Conservation (phyloP, 1,284 basidiomycete genomes). For the Stygiomarasmius scandens region DNA sequence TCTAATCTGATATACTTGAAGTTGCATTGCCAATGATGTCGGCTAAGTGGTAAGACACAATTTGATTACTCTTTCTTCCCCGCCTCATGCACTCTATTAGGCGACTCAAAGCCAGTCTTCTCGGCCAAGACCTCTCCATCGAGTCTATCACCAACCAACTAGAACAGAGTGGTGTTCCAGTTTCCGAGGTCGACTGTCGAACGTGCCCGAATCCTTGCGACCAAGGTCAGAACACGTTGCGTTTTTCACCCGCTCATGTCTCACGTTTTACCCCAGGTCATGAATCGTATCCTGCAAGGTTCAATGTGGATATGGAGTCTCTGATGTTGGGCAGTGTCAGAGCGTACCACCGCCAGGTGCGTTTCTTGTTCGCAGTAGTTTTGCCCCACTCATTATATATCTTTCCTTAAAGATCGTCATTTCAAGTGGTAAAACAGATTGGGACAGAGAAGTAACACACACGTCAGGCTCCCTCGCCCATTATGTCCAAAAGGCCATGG, state of each 20-base stretch:
- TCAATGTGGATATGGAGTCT: constrained; percentile 77
- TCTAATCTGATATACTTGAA: constrained; percentile 40
- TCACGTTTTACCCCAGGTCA: constrained; percentile 47
- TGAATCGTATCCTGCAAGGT: constrained; percentile 69
- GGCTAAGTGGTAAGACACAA: constrained; percentile 1
- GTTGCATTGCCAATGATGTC: constrained; percentile 12
- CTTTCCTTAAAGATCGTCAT: constrained; percentile 65
- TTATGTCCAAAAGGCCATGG: constrained; percentile 49
- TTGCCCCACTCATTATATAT: constrained; percentile 8
- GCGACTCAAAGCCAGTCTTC: constrained; percentile 39
- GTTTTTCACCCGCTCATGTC: background rate
- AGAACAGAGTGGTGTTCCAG: constrained; percentile 61
- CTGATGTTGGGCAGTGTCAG: constrained; percentile 83
- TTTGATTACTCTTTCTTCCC: constrained; percentile 4
- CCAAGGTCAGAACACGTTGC: constrained; percentile 45
- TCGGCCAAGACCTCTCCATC: constrained; percentile 34
- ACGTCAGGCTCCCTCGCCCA: constrained; percentile 69
- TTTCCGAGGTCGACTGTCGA: constrained; percentile 72
- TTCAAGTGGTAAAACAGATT: constrained; percentile 87
- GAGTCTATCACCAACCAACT: constrained; percentile 43
- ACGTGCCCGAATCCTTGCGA: constrained; percentile 81
- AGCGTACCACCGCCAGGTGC: constrained; percentile 78
- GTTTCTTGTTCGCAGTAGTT: constrained; percentile 1
- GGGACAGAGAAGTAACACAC: constrained; percentile 77
- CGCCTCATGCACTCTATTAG: constrained; percentile 39